A percentile compares a stretch with the other conserved stretches of the same genome.
Evolutionary conservation across 1,139 yeast genomes (phyloP).

Genomic region (Pichia sp.): DNA sequence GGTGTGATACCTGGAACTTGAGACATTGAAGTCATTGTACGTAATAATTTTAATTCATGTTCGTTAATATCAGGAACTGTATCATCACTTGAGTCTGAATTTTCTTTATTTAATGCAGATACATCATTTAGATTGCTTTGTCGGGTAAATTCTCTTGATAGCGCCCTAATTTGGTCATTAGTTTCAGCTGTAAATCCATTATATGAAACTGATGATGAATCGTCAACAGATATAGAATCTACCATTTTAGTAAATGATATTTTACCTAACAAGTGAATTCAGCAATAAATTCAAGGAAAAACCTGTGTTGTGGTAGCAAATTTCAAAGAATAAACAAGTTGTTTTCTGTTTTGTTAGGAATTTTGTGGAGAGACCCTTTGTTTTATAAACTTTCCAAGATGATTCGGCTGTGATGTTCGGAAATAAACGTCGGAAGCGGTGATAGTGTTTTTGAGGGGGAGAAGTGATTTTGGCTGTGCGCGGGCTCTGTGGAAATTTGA

Average conservation of each 20-base stretch:
- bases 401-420: too few species aligned
- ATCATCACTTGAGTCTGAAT: background rate
- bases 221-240: background rate
- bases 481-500: too few species aligned
- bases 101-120: background rate
- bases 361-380: too few species aligned
- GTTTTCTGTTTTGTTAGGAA: too few species aligned
- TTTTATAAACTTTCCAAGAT: too few species aligned
- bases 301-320: too few species aligned
- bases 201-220: background rate
- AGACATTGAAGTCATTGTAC: constrained; percentile 44
- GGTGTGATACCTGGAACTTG: constrained; percentile 48
- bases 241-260: background rate
- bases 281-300: too few species aligned
- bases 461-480: too few species aligned
- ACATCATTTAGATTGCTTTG: background rate
- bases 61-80: background rate
- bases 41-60: constrained; percentile 20
- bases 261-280: too few species aligned
- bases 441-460: too few species aligned
- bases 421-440: too few species aligned
- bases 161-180: background rate
- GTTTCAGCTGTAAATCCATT: background rate
- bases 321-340: too few species aligned
- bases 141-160: background rate